Base-by-base conservation (phyloP, 2,329 filamentous ascomycete species). In the Pyrenochaeta sp. region DNA sequence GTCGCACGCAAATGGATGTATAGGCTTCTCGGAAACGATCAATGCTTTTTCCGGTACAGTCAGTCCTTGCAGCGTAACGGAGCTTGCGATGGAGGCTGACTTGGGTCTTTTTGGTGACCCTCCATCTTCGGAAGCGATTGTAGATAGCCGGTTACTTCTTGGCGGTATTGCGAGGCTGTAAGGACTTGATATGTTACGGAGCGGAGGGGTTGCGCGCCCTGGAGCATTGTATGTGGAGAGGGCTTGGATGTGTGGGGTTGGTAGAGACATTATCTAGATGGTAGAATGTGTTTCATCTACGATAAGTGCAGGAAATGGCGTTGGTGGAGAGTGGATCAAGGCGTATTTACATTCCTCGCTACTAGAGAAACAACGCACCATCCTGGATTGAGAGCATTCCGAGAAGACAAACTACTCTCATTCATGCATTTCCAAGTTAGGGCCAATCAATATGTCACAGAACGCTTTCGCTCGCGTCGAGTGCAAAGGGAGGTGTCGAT, bases 111-210 rank as follows among this genome's bases (percentile, higher is more conserved):
- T 48, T n/a, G 52, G 51, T 6, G 49, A 47, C 39, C 36, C 7
- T 29, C 43, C 45, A 17, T 31, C 51, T 14, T 49, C 37, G 7
- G 45, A 52, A 15, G 42, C 12, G 32, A 42, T 51, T 11, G 46
- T 47, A 4, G 50, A 54, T 15, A 18, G 40, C 15, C 40, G 39
- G 6, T 45, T 51, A 42, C 37, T 52, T 31, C 43, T 40, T 39
- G 27, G 36, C 3, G 42, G 42, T 7, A 59, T 59, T 2, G 61
- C 61, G 29, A 60, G 61, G 29, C 51, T 62, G 49, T 51, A 64
- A 10, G 59, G 59, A 30, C 29, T 60, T 1, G 59, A 64, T 29
- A 57, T 42, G 45, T 62, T 60, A 23, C 61, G 48, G 4, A 18
- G 39, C 2, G 45, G 35, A 12, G 46, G 33, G 6, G 40, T 6